phyloP scores from a whole-genome alignment of 1,284 basidiomycete genomes.

The Somion occarium region DNA sequence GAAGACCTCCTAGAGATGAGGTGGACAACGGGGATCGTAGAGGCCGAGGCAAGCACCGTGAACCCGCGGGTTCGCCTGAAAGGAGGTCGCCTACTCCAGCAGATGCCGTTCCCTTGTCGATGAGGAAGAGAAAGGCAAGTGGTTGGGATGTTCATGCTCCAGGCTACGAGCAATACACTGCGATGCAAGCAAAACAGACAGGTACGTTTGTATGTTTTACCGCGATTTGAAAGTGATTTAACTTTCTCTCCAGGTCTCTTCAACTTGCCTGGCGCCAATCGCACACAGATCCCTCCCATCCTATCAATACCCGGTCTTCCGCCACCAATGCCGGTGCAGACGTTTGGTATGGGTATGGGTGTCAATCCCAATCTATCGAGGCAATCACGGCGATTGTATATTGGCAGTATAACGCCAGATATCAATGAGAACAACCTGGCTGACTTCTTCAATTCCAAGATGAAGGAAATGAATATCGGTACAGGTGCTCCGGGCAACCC shows the following conservation, averaged over 20 bases:
- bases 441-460: conserved; percentile 93
- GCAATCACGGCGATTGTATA: conserved; percentile 92
- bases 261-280: conserved; percentile 88
- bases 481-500: conserved; percentile 85
- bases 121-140: conserved; percentile 82
- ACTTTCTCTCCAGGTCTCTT: conserved; percentile 66
- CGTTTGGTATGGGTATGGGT: conserved; percentile 80
- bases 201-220: conserved; percentile 44
- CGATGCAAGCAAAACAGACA: conserved; percentile 95
- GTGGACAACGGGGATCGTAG: conserved; percentile 33
- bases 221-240: conserved; percentile 10
- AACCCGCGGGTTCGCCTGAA: conserved; percentile 64
- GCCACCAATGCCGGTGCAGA: conserved; percentile 77
- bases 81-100: conserved; percentile 89
- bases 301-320: conserved; percentile 74
- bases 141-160: conserved; percentile 96
- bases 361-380: conserved; percentile 83
- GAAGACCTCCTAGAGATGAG: conserved; percentile 26
- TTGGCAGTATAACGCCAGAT: conserved; percentile 90
- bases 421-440: conserved; percentile 88
- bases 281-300: conserved; percentile 81
- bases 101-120: conserved; percentile 77
- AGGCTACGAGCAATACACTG: conserved; percentile 92
- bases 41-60: conserved; percentile 27
- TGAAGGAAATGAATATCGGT: conserved; percentile 87